Evolutionary conservation across 805 yeast species (phyloP).

Genomic region (Pichia scutulata): DNA sequence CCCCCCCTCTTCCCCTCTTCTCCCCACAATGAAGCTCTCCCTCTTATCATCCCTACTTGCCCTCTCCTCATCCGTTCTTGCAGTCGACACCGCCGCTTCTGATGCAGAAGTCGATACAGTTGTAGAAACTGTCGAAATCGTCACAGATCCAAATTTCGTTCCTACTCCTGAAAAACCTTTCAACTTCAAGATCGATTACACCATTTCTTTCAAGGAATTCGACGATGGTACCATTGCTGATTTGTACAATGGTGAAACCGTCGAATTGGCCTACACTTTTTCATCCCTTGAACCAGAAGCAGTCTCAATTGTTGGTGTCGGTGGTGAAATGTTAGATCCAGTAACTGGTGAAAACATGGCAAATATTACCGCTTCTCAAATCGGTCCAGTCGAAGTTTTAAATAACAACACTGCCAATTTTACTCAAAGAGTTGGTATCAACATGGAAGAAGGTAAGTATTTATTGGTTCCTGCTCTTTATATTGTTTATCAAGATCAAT

Average conservation of each 20-base stretch:
- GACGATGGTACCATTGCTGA: constrained; percentile 32
- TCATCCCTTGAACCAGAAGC: constrained; percentile 45
- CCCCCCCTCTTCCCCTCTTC: too few relatives aligned
- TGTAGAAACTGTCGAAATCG: not conserved
- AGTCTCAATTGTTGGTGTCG: constrained; percentile 55
- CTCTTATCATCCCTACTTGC: constrained; percentile 3
- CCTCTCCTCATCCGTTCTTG: constrained; percentile 10
- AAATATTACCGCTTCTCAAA: constrained; percentile 56
- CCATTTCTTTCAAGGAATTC: constrained; percentile 25
- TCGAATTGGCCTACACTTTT: constrained; percentile 44
- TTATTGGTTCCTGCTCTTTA: constrained; percentile 53
- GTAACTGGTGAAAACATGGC: constrained; percentile 42
- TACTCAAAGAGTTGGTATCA: constrained; percentile 53
- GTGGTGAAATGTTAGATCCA: constrained; percentile 57
- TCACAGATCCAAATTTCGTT: constrained; percentile 19
- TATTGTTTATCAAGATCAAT: constrained; percentile 40
- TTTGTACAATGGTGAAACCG: constrained; percentile 42
- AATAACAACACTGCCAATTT: constrained; percentile 44
- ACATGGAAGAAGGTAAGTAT: constrained; percentile 49
- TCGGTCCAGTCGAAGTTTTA: constrained; percentile 51
- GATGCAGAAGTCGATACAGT: constrained; percentile 14
- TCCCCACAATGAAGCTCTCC: constrained; percentile 8
- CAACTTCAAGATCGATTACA: constrained; percentile 42
- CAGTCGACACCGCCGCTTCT: constrained; percentile 4
- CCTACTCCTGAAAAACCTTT: constrained; percentile 33